A percentile compares a stretch with the other conserved stretches of the same genome.
Evolutionary conservation across 164 flowering plant genomes (phyloP).

Genomic region (Cinnamomum micranthum): DNA sequence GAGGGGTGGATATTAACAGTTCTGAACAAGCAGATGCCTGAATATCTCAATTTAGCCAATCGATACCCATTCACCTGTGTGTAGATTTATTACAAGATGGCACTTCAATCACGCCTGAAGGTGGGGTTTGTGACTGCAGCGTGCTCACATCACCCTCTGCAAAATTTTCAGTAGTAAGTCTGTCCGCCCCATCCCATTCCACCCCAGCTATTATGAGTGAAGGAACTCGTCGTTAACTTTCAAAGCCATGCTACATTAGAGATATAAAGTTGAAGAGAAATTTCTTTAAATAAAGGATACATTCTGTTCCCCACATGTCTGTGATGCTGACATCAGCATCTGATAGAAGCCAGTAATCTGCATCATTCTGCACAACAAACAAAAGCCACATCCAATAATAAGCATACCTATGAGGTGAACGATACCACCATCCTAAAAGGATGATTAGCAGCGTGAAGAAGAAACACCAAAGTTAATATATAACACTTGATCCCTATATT

Average conservation of each 20-base stretch:
- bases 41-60: background rate
- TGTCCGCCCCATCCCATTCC: conserved; percentile 8
- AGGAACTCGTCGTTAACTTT: background rate
- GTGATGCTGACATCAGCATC: conserved; percentile 67
- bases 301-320: conserved; percentile 61
- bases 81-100: background rate
- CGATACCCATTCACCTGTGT: conserved; percentile 7
- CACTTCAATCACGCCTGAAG: conserved; percentile 8
- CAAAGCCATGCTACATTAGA: background rate
- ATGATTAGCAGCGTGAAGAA: too few relatives aligned
- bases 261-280: background rate
- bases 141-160: conserved; percentile 4
- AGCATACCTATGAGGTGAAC: too few relatives aligned
- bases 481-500: too few relatives aligned
- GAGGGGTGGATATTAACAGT: too few relatives aligned
- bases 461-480: too few relatives aligned
- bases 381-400: background rate
- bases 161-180: conserved; percentile 1
- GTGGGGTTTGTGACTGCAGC: conserved; percentile 9
- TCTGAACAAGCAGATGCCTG: background rate
- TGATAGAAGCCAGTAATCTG: conserved; percentile 76
- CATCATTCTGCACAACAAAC: conserved; percentile 45
- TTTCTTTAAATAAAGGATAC: conserved; percentile 38
- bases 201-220: conserved; percentile 8
- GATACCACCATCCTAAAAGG: too few relatives aligned